Evolutionary conservation across 2,329 filamentous ascomycete genomes (phyloP).

Genomic region (Lasiodiplodia sp.): DNA sequence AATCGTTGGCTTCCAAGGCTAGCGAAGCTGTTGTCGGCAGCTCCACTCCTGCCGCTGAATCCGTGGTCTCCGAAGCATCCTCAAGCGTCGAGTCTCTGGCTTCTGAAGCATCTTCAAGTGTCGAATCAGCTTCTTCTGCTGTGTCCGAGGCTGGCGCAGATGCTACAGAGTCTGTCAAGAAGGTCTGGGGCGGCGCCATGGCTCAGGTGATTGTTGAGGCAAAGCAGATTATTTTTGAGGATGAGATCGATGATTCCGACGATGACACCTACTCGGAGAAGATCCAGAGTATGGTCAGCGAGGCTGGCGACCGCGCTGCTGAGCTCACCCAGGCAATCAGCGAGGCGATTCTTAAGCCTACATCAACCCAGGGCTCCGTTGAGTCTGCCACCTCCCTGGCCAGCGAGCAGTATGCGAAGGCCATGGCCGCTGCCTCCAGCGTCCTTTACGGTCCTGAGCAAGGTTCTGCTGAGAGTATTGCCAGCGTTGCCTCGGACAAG

Average conservation of each 20-base stretch:
- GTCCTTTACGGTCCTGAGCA: constrained; percentile 61
- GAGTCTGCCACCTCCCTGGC: constrained; percentile 62
- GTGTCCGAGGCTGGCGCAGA: constrained; percentile 36
- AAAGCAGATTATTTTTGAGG: constrained; percentile 57
- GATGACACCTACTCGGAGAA: constrained; percentile 58
- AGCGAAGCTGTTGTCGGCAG: constrained; percentile 55
- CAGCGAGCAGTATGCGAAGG: constrained; percentile 64
- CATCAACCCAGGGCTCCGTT: constrained; percentile 55
- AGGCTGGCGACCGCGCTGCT: constrained; percentile 61
- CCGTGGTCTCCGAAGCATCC: constrained; percentile 29
- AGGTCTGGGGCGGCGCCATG: constrained; percentile 63
- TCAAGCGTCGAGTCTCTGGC: constrained; percentile 46
- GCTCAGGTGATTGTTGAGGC: constrained; percentile 59
- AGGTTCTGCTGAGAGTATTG: constrained; percentile 52
- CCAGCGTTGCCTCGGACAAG: constrained; percentile 60
- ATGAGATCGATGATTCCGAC: constrained; percentile 56
- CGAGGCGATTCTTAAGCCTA: constrained; percentile 60
- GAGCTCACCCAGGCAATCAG: constrained; percentile 64
- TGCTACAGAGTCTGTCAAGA: constrained; percentile 49
- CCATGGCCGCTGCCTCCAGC: constrained; percentile 63
- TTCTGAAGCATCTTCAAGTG: constrained; percentile 31
- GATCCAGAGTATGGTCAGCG: constrained; percentile 59
- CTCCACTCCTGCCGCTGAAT: constrained; percentile 60
- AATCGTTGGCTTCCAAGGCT: constrained; percentile 41
- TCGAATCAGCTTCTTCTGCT: constrained; percentile 33